Evolutionary conservation across 1,284 basidiomycete genomes (phyloP).

Genomic region (Nidula niveotomentosa): DNA sequence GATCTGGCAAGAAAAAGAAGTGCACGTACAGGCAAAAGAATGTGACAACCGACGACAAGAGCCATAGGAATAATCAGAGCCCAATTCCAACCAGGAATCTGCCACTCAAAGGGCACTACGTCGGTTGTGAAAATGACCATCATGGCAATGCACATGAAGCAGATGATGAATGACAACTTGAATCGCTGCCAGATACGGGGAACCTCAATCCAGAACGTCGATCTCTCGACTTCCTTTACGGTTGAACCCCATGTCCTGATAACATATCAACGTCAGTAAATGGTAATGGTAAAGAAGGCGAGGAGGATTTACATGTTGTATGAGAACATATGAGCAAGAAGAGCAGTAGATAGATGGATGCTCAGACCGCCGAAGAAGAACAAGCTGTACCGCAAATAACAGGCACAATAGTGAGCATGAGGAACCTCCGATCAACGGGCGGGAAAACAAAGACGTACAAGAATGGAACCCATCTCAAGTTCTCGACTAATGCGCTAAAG

Average conservation of each 20-base stretch:
- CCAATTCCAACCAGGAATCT: slow-evolving; percentile 59
- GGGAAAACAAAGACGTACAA: slow-evolving; percentile 49
- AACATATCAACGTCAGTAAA: background rate
- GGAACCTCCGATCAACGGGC: slow-evolving; percentile 5
- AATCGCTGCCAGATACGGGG: slow-evolving; percentile 78
- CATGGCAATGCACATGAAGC: slow-evolving; percentile 45
- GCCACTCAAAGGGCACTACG: slow-evolving; percentile 63
- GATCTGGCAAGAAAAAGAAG: slow-evolving; percentile 1
- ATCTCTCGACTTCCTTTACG: slow-evolving; percentile 80
- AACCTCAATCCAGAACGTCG: slow-evolving; percentile 86
- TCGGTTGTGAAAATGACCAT: slow-evolving; percentile 57
- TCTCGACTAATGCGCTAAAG: slow-evolving; percentile 56
- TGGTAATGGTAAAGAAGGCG: background rate
- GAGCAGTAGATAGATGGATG: slow-evolving; percentile 73
- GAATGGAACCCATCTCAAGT: slow-evolving; percentile 78
- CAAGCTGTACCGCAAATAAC: slow-evolving; percentile 42
- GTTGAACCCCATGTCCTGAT: slow-evolving; percentile 70
- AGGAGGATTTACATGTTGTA: slow-evolving; percentile 38
- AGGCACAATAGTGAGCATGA: slow-evolving; percentile 1
- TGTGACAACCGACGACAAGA: slow-evolving; percentile 61
- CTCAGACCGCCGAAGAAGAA: slow-evolving; percentile 86
- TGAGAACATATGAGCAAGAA: slow-evolving; percentile 79
- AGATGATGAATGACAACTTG: slow-evolving; percentile 66
- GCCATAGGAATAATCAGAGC: slow-evolving; percentile 68
- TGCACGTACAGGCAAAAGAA: slow-evolving; percentile 59